Evolutionary conservation across 805 yeast species (phyloP), one percentile per base, ranked within the genome.

Genomic region (Monosporozyma aerobia): DNA sequence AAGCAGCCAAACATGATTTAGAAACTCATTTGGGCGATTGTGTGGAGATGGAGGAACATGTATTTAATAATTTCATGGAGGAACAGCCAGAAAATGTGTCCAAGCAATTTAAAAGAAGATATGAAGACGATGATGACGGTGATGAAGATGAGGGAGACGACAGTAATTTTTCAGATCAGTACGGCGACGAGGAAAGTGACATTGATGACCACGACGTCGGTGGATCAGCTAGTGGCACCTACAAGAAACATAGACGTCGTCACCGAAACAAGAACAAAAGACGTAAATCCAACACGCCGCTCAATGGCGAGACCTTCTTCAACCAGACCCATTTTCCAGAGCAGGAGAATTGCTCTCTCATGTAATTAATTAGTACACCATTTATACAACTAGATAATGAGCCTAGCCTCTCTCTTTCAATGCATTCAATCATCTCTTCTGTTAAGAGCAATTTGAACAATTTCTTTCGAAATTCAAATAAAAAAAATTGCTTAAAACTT

Each of bases 41-140:
- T 35, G 52, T 57, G 1, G 62, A 56, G 47, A 48, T 60, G 30
- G 67, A 63, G 37, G 67, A 62, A 25, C 62, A 57, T 33, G 64
- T 61, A 0, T 51, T 63, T 30, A 60, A 61, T 48, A 55, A 51
- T 33, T 55, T 61, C 40, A 16, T 23, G 35, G 57, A 19, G 16
- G 47, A 39, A 11, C 25, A 35, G 2, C 27, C n/a, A 6, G 33
- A 39, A 9, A 37, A 30, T 30, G 47, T 50, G 2, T 27, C 23
- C 11, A 27, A 27, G 3, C 52, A 50, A 40, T 50, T 50, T 16
- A 35, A 43, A 29, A 43, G 45, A 23, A 43, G 25, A 14, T 19
- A 25, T 35, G 35, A 37, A 47, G 49, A 47, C 23, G 44, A 39
- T 14, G 27, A 14, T 25, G 41, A 33, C 19, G 29, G 29, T 14